Evolutionary conservation across 2,329 filamentous ascomycete species (phyloP).

Genomic region (Alternaria consortialis): DNA sequence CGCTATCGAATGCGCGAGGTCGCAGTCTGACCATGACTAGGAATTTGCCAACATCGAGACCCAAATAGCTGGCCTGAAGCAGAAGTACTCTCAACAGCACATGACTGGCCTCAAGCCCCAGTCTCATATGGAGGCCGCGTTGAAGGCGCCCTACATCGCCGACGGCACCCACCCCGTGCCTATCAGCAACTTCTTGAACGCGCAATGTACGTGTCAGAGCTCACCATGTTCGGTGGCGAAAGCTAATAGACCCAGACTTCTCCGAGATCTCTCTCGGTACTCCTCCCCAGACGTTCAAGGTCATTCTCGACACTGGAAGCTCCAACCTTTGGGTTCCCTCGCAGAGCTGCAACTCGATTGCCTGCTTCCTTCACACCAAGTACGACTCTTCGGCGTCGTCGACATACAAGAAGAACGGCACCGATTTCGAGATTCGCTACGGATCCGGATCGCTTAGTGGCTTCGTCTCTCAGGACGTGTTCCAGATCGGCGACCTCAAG

Average conservation of each 20-base stretch:
- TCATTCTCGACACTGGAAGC: conserved; percentile 96
- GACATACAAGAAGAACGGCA: conserved; percentile 93
- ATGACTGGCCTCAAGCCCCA: conserved; percentile 83
- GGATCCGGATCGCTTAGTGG: conserved; percentile 94
- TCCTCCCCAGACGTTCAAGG: conserved; percentile 95
- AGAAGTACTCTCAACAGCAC: conserved; percentile 74
- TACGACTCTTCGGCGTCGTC: conserved; percentile 92
- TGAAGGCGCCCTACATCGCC: conserved; percentile 74
- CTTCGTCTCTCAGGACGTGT: conserved; percentile 87
- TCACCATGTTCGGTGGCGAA: background rate
- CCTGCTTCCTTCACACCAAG: conserved; percentile 96
- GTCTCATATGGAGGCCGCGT: conserved; percentile 75
- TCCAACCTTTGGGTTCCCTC: conserved; percentile 99
- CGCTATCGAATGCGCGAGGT: conserved; percentile 14
- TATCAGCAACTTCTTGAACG: conserved; percentile 97
- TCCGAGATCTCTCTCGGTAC: conserved; percentile 93
- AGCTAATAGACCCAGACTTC: conserved; percentile 71
- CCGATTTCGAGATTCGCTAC: conserved; percentile 90
- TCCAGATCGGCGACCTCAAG: conserved; percentile 87
- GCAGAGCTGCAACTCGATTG: conserved; percentile 88
- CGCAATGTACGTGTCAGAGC: conserved; percentile 79
- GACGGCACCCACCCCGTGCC: conserved; percentile 81
- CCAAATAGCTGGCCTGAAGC: conserved; percentile 82
- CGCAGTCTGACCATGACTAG: conserved; percentile 55
- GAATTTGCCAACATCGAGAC: conserved; percentile 79